Base-by-base conservation (phyloP, 2,329 filamentous ascomycete species). In the Diaporthe nobilis region DNA sequence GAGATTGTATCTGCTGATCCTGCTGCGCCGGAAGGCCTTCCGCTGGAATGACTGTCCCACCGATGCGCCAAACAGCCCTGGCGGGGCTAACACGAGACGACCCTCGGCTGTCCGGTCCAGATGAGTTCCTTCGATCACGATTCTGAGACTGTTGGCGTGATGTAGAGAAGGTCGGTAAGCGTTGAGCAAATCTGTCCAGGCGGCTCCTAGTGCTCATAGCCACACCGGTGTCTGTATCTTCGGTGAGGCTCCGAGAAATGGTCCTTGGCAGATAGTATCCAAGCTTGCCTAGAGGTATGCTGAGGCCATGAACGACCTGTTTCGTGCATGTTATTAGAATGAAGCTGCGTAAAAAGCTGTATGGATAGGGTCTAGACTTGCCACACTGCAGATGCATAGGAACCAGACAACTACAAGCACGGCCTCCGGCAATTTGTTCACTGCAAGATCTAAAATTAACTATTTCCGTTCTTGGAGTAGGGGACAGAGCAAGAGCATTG, bases 341-440 rank as follows among this genome's bases (percentile, higher is more conserved):
- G 8, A 13, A 8, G n/a, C 13, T 28, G n/a, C 42, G 47, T 25
- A 25, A 55, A 49, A 15, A 31, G 47, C 25, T 39, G 49, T 20
- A 53, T 53, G 37, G 22, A 31, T n/a, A 42, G 22, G 34, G 49
- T 25, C 49, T 77, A n/a, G 49, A 87, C 92, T 88, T 85, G 95
- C 94, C 76, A 98, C 93, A 78, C 94, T 97, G 84, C 94, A 96
- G 28, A 97, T 91, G 12, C 91, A 89, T 71, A 98, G 84, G 80
- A 98, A 98, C 95, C 95, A 98, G 25, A 98, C 92, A 0, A 98
- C 90, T 0, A 96, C 87, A 2, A 87, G 88, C 71, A 95, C 89
- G 0, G 91, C 88, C 77, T 97, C 94, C 6, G 87, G 87, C 1
- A 98, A 85, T 12, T 89, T 85, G 44, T 85, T 84, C 0, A 95